Percentiles rank a stretch among this genome's conserved stretches.
These are phyloP conservation scores for Aspergillus avenaceus DNA, from an alignment of 495 filamentous ascomycete species.

Conservation along the genomic window DNA sequence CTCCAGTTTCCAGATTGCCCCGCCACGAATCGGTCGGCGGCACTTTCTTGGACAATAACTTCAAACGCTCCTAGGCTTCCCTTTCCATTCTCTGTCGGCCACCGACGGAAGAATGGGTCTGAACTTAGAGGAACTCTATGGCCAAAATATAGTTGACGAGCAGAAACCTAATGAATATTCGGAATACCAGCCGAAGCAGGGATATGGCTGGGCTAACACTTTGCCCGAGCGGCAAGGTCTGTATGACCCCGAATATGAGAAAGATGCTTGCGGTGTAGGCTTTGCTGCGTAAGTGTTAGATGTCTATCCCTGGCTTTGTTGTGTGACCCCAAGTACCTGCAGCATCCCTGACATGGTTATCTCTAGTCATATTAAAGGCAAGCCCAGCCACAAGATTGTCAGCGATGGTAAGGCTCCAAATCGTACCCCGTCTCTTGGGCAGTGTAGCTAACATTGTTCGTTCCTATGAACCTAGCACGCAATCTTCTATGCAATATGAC, in stretches of 20 bases:
- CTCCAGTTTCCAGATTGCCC: conserved; percentile 11
- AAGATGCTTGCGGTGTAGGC: conserved; percentile 99
- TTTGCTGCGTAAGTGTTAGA: conserved; percentile 90
- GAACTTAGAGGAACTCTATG: conserved; percentile 62
- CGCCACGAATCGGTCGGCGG: conserved; percentile 18
- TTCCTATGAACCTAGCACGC: conserved; percentile 55
- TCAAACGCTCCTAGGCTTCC: conserved; percentile 13
- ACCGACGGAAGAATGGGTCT: conserved; percentile 63
- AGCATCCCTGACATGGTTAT: not conserved
- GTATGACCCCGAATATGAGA: conserved; percentile 94
- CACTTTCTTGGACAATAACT: conserved; percentile 14
- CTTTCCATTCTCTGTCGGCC: conserved; percentile 43
- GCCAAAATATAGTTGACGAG: conserved; percentile 56
- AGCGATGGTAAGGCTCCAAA: conserved; percentile 78
- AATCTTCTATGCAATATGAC: conserved; percentile 99
- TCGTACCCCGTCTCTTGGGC: not conserved
- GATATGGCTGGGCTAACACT: conserved; percentile 87
- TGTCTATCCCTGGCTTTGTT: too few relatives aligned
- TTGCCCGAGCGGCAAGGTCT: conserved; percentile 97
- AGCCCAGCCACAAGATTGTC: conserved; percentile 96
- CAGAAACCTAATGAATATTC: conserved; percentile 62
- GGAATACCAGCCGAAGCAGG: conserved; percentile 86
- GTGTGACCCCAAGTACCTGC: not conserved
- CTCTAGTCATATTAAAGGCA: conserved; percentile 91
- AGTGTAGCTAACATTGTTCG: conserved; percentile 8